phyloP scores from a whole-genome alignment of 495 filamentous ascomycete genomes.

The Xylaria acuta region DNA sequence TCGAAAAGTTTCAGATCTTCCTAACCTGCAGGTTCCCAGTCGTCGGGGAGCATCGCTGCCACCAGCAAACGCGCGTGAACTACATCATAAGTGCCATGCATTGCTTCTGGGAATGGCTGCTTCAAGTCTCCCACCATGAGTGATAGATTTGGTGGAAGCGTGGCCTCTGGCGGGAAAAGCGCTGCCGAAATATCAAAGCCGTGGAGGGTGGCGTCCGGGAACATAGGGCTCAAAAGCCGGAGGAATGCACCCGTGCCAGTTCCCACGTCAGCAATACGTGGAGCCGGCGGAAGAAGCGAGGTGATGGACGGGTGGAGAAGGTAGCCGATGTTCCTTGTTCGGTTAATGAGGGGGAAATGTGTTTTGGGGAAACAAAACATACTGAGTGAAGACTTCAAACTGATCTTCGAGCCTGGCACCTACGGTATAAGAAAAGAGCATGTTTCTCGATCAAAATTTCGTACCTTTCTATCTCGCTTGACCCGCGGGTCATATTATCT shows the following conservation, averaged over 20 bases:
- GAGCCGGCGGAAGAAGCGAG: conserved; percentile 1
- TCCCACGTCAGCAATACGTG: conserved; percentile 21
- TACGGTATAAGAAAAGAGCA: too few species aligned
- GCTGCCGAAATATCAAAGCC: conserved; percentile 46
- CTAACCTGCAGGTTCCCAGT: conserved; percentile 28
- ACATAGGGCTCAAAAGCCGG: neutral
- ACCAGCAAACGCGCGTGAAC: conserved; percentile 47
- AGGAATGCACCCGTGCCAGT: conserved; percentile 21
- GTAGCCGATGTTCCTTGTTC: conserved; percentile 2
- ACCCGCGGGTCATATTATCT: neutral
- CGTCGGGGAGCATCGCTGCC: conserved; percentile 33
- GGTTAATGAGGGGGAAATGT: neutral
- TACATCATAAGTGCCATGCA: conserved; percentile 43
- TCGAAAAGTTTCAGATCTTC: too few species aligned
- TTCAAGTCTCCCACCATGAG: conserved; percentile 41
- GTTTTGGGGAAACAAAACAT: neutral
- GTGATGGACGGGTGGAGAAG: neutral
- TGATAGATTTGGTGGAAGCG: conserved; percentile 38
- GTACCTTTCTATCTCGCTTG: conserved; percentile 5
- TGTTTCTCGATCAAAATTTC: neutral
- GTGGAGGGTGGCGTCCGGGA: conserved; percentile 33
- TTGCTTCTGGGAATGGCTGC: conserved; percentile 36
- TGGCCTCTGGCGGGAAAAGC: conserved; percentile 34
- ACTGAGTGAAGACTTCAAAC: neutral
- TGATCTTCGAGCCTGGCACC: neutral